A percentile compares a stretch with the other conserved stretches of the same genome.
Evolutionary conservation across 805 yeast genomes (phyloP).

Genomic region (Cyberlindnera mrakii): DNA sequence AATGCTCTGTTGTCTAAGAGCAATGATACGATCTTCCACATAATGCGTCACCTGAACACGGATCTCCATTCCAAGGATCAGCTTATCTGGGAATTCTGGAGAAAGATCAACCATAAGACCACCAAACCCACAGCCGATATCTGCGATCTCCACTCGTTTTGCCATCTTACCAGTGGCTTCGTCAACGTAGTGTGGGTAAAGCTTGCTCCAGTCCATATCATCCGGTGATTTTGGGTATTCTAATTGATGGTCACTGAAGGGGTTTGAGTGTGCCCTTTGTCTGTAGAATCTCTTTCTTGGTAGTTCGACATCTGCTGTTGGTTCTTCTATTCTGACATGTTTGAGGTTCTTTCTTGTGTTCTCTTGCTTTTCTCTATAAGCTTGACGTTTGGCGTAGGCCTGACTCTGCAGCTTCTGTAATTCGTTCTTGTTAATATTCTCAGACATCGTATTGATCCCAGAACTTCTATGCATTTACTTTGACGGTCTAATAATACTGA

Average conservation of each 20-base stretch:
- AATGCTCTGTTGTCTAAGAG: slow-evolving; percentile 51
- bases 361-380: slow-evolving; percentile 42
- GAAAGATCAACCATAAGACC: slow-evolving; percentile 80
- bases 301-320: slow-evolving; percentile 33
- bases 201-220: slow-evolving; percentile 79
- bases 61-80: slow-evolving; percentile 93
- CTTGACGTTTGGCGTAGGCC: slow-evolving; percentile 28
- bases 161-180: slow-evolving; percentile 35
- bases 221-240: slow-evolving; percentile 82
- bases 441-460: background rate
- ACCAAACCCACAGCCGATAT: slow-evolving; percentile 97
- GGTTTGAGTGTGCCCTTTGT: slow-evolving; percentile 97
- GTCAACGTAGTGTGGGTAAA: slow-evolving; percentile 60
- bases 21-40: slow-evolving; percentile 91
- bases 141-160: slow-evolving; percentile 77
- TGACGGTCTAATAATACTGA: background rate
- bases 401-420: slow-evolving; percentile 18
- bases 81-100: slow-evolving; percentile 63
- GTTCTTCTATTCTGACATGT: slow-evolving; percentile 38
- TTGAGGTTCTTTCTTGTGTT: slow-evolving; percentile 41
- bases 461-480: background rate
- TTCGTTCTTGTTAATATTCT: slow-evolving; percentile 14
- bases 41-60: slow-evolving; percentile 96
- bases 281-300: slow-evolving; percentile 87
- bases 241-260: slow-evolving; percentile 89